phyloP scores from a whole-genome alignment of 495 filamentous ascomycete species.

The Geopyxis carbonaria region DNA sequence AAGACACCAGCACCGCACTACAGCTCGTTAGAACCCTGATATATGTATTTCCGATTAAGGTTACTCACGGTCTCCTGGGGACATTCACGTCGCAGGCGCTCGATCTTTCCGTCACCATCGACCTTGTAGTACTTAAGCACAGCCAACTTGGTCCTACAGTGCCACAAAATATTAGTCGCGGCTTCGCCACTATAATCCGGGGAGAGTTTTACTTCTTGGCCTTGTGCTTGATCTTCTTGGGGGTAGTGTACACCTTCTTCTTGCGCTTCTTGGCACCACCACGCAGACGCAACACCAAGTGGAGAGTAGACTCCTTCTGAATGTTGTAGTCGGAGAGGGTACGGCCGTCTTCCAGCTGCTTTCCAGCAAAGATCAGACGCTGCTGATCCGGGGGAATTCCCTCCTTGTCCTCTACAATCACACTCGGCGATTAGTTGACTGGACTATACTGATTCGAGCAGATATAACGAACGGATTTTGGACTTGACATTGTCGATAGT shows the following conservation, averaged over 20 bases:
- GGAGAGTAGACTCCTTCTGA: conserved; percentile 99
- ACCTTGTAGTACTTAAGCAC: conserved; percentile 99
- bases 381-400: conserved; percentile 98
- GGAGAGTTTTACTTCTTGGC: conserved; percentile 71
- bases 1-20: conserved; percentile 99
- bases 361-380: conserved; percentile 98
- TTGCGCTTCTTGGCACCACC: conserved; percentile 98
- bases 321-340: conserved; percentile 99
- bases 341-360: conserved; percentile 98
- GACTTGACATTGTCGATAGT: conserved; percentile 97
- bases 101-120: conserved; percentile 97
- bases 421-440: background rate
- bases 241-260: conserved; percentile 99
- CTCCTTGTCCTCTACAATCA: conserved; percentile 86
- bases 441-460: background rate
- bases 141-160: conserved; percentile 79
- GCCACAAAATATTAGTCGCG: too few species aligned
- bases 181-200: too few species aligned
- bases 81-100: conserved; percentile 96
- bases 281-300: conserved; percentile 94
- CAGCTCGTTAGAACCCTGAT: conserved; percentile 14
- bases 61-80: conserved; percentile 67
- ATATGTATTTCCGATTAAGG: background rate
- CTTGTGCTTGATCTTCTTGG: conserved; percentile 99
- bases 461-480: conserved; percentile 49